Evolutionary conservation across 1,284 basidiomycete genomes (phyloP).

Genomic region (Gymnopus androsaceus): DNA sequence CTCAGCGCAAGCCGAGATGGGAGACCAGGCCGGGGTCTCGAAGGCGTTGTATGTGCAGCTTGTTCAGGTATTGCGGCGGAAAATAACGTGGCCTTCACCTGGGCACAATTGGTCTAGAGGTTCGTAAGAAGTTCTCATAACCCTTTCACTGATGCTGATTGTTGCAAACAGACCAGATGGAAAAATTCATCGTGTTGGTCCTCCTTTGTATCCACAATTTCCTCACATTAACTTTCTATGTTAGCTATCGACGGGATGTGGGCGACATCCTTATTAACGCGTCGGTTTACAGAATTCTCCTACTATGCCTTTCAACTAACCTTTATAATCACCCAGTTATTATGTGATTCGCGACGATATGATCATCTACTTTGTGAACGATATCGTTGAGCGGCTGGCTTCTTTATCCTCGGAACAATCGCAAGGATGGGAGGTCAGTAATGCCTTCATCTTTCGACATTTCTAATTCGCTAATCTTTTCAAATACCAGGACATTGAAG

Average conservation of each 20-base stretch:
- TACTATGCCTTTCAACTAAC: slow-evolving; percentile 12
- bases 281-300: slow-evolving; percentile 44
- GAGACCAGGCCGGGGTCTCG: slow-evolving; percentile 57
- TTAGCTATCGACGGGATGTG: slow-evolving; percentile 82
- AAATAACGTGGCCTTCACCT: slow-evolving; percentile 69
- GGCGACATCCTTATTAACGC: slow-evolving; percentile 91
- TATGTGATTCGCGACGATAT: slow-evolving; percentile 85
- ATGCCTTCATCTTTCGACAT: not conserved
- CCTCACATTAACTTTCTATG: slow-evolving; percentile 33
- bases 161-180: slow-evolving; percentile 59
- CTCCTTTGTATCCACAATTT: not conserved
- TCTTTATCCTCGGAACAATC: slow-evolving; percentile 32
- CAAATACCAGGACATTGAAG: slow-evolving; percentile 85
- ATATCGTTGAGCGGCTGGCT: slow-evolving; percentile 56
- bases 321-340: slow-evolving; percentile 63
- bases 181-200: slow-evolving; percentile 70
- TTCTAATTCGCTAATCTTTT: slow-evolving; percentile 1
- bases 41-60: slow-evolving; percentile 79
- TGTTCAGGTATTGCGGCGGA: slow-evolving; percentile 68
- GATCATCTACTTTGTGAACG: slow-evolving; percentile 68
- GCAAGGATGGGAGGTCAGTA: slow-evolving; percentile 71
- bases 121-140: slow-evolving; percentile 24
- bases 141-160: not conserved
- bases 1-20: slow-evolving; percentile 10
- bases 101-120: slow-evolving; percentile 69